Evolutionary conservation across 148 eudicot species (phyloP), one percentile per base, ranked within the genome.

Genomic region (Vaccinium macrocarpon): DNA sequence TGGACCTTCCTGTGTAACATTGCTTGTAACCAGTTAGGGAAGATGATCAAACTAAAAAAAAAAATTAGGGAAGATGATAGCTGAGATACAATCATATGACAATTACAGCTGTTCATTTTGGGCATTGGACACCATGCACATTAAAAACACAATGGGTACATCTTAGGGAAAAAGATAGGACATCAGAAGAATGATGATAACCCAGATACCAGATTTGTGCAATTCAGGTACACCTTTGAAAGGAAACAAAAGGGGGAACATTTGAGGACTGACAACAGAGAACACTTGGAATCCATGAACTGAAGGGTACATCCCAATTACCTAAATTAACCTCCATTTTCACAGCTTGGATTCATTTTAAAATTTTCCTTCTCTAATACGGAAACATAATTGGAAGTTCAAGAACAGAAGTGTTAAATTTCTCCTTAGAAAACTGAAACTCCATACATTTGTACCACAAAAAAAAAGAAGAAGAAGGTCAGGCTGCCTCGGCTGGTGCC

Each of bases 1-100:
- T 81, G 97, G 91, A 86, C 99, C 98, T 88, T 92, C 96, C 99
- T 97, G 93, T 64, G 86, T 73, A 76, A 85, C 19, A 84, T 27
- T 78, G 76, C 68, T 81, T 49, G 74, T 35, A 55, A 85, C 10
- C 84, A 81, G 78, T 50, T 50, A 84, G 23, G 52, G 71, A n/a
- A 70, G 35, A 55, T 8, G 35, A 72, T 72, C 38, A 35, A 35
- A 35, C 38, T 35, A 35, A 35, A 35, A 35, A n/a, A 35, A 35
- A 35, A 35, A 35, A 35, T 50, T 56, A 84, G 23, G 52, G 71
- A n/a, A 70, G 35, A 55, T 8, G 35, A 72, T 72, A 72, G 66
- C n/a, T 21, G 32, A 38, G 12, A 32, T 62, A 57, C 70, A 42
- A 16, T 6, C 68, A 56, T 56, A 18, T 21, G 2, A 18, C 19